Conservation (phyloP, 2,329 filamentous ascomycete genomes). For the Aureobasidium sp. region DNA sequence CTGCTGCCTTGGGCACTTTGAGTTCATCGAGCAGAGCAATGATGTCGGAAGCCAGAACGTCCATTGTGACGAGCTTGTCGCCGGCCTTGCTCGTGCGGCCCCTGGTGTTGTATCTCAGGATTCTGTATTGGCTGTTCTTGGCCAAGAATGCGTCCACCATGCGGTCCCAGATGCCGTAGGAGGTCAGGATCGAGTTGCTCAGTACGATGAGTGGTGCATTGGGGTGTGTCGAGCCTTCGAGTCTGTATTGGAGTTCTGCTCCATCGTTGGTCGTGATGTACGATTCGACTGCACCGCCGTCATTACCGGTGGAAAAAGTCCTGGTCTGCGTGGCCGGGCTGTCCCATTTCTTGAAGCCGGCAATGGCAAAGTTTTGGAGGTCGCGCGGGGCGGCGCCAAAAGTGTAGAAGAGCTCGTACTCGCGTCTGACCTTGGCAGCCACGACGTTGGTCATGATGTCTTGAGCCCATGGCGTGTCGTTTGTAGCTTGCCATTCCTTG, state of each 20-base stretch:
- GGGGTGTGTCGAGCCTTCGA: slow-evolving; percentile 64
- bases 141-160: slow-evolving; percentile 56
- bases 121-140: slow-evolving; percentile 55
- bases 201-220: slow-evolving; percentile 67
- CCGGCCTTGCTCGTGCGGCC: slow-evolving; percentile 50
- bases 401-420: slow-evolving; percentile 68
- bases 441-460: slow-evolving; percentile 55
- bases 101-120: slow-evolving; percentile 71
- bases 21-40: slow-evolving; percentile 59
- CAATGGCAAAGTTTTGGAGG: slow-evolving; percentile 49
- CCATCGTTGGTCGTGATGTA: slow-evolving; percentile 63
- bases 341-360: slow-evolving; percentile 45
- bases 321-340: slow-evolving; percentile 50
- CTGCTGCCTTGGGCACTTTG: slow-evolving; percentile 58
- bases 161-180: slow-evolving; percentile 72
- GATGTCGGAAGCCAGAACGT: slow-evolving; percentile 63
- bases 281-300: slow-evolving; percentile 55
- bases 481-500: slow-evolving; percentile 56
- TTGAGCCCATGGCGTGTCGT: slow-evolving; percentile 54
- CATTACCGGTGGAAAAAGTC: slow-evolving; percentile 45
- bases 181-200: slow-evolving; percentile 73
- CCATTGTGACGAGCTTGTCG: slow-evolving; percentile 45
- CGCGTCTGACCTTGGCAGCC: slow-evolving; percentile 49
- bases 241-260: slow-evolving; percentile 61
- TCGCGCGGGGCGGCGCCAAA: slow-evolving; percentile 71